A percentile compares a stretch with the other conserved stretches of the same genome.
These are phyloP conservation scores for Lignosus rhinocerotis DNA, from an alignment of 1,284 basidiomycete genomes.

Conservation along the genomic window DNA sequence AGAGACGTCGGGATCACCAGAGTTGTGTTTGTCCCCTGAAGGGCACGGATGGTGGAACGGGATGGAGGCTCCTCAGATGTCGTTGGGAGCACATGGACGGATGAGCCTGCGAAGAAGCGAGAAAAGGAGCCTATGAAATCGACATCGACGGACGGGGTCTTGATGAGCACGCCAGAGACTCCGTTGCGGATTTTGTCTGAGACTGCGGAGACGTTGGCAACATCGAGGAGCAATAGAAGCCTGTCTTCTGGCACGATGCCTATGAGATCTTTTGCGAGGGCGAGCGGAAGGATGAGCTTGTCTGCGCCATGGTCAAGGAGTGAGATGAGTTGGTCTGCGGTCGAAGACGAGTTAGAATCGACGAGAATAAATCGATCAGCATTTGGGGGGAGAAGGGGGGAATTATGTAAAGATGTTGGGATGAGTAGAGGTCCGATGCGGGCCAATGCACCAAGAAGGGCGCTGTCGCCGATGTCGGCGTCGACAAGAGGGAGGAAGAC, in stretches of 20 bases:
- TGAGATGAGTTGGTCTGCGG: slow-evolving; percentile 59
- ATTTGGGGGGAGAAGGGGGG: slow-evolving; percentile 32
- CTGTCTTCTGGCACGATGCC: slow-evolving; percentile 72
- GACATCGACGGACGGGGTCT: slow-evolving; percentile 63
- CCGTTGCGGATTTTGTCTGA: slow-evolving; percentile 69
- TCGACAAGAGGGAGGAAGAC: slow-evolving; percentile 66
- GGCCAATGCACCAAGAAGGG: slow-evolving; percentile 60
- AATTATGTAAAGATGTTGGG: slow-evolving; percentile 36
- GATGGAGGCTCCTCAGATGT: slow-evolving; percentile 45
- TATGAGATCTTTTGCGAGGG: slow-evolving; percentile 66
- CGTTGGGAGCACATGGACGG: slow-evolving; percentile 63
- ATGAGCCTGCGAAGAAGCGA: slow-evolving; percentile 66
- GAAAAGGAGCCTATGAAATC: slow-evolving; percentile 75
- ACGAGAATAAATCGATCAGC: slow-evolving; percentile 54
- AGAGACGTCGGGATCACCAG: slow-evolving; percentile 76
- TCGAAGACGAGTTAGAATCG: slow-evolving; percentile 48
- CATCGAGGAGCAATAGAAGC: slow-evolving; percentile 73
- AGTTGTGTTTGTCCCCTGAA: slow-evolving; percentile 60
- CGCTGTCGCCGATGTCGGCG: slow-evolving; percentile 38
- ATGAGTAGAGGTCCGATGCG: slow-evolving; percentile 73
- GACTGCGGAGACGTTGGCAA: slow-evolving; percentile 71
- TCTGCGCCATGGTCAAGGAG: slow-evolving; percentile 77
- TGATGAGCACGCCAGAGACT: slow-evolving; percentile 78
- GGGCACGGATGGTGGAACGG: slow-evolving; percentile 53
- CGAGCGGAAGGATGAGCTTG: slow-evolving; percentile 73